Evolutionary conservation across 2,329 filamentous ascomycete genomes (phyloP), one percentile per base, ranked within the genome.

Genomic region (Penicillium oxalicum): DNA sequence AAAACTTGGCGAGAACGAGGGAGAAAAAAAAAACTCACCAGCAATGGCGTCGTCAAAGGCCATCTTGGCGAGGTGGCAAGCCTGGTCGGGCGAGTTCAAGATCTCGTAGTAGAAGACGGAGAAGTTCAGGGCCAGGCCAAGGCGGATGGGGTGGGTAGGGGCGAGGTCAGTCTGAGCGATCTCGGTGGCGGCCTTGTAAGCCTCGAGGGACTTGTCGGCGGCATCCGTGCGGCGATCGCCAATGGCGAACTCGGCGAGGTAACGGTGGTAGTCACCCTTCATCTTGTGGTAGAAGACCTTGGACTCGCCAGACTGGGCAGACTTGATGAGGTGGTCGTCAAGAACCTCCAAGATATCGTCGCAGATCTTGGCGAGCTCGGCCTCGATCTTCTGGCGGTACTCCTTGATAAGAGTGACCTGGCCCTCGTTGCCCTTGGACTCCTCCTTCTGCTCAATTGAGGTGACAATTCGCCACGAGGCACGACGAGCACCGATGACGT

Each of bases 261-360:
- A 96, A 72, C 91, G 90, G 84, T 96, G 90, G 82, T 96, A 96
- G 77, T 96, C 91, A 75, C 91, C 91, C 88, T 95, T 96, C 91
- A 97, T 97, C 86, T 97, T 97, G 87, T 97, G 91, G 80, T 96
- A 96, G 79, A 97, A 97, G 65, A 97, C 91, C 84, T 96, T 96
- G 67, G 90, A 95, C 81, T 97, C 91, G 75, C 91, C 91, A 67
- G 84, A 89, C 80, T 93, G 86, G 63, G 91, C 91, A 65, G 88
- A 93, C 64, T 89, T 88, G 67, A 97, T 96, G 68, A 97, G 80
- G 78, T 91, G 87, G 77, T 91, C 76, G 77, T 96, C 90, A 50
- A 97, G 83, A 64, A 95, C 91, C 65, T 94, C 87, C 58, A 97
- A 86, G 70, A 97, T 93, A 70, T 97, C 91, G 71, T 95, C 87